Evolutionary conservation across 2,329 filamentous ascomycete species (phyloP), one percentile per base, ranked within the genome.

Genomic region (Botrytis squamosa): DNA sequence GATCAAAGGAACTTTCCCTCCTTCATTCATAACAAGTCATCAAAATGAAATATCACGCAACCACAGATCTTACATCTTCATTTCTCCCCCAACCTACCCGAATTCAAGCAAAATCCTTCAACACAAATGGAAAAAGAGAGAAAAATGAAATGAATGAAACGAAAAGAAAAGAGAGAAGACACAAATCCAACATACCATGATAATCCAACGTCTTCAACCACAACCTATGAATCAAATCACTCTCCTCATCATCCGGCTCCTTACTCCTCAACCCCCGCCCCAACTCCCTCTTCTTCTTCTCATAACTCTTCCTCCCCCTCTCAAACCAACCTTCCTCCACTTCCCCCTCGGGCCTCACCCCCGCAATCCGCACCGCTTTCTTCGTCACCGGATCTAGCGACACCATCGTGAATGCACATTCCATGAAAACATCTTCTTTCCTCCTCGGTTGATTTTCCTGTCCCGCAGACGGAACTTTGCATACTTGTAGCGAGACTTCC

Each of bases 391-490:
- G 90, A 77, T 92, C 88, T 2, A 93, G 83, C 3, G 90, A 91
- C n/a, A 81, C 91, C 91, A 93, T 93, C 0, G 91, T 93, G 79
- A 92, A 92, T 12, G 89, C 88, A 81, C 91, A 92, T n/a, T 89
- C 91, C 81, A 93, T 87, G 72, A 92, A 81, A 1, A 92, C 83
- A 80, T 92, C 90, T 62, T 90, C 87, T 2, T 88, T 84, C 75
- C 86, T 86, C 22, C 83, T 82, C 52, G 82, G 79, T 75, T 88
- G 81, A 5, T 88, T 85, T 81, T 66, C 84, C 82, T 88, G 5
- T n/a, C 6, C 14, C 2, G 14, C 60, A 9, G 44, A 2, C 8
- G 57, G 59, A 8, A 46, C 89, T 81, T 90, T 92, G 8, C 89
- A 88, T 67, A 92, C 90, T 81, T 92, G 90, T 44, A 92, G 83